Base-by-base conservation (phyloP, 768 basidiomycete species). In the Podaxis pistillaris region DNA sequence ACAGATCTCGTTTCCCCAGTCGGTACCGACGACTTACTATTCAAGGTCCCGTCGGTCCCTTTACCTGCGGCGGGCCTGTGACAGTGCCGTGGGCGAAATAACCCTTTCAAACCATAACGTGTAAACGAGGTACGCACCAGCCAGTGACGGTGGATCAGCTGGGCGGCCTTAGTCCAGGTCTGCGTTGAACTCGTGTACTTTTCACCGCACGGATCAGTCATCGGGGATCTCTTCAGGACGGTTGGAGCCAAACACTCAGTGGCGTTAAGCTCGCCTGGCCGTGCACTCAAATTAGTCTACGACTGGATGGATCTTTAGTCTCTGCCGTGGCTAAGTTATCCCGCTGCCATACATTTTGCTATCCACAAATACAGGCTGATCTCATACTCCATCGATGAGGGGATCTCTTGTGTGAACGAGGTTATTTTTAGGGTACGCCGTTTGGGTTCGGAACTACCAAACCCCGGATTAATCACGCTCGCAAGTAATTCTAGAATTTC, bases 11-110 rank as follows among this genome's bases (percentile, higher is more conserved):
- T 58, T 58, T 33, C 40, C 46, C 44, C 33, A 24, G 46, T 58
- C 57, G 57, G 57, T n/a, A 58, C 57, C 57, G 57, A 58, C 46
- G 5, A 24, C 26, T 38, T 41, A 56, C 26, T 26, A 22, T 38
- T 38, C 37, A 11, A 38, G 37, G 24, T 37, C 9, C 38, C 54
- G 54, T 41, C 54, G 54, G 54, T 56, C 37, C 12, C 54, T 19
- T 36, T 22, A 56, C 19, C 54, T 15, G 54, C 36, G 54, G 54
- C 54, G 38, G 37, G 51, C 15, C 15, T 22, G 12, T 9, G 37
- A 9, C 15, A 46, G n/a, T 37, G 46, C 17, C 37, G 30, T 22
- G 52, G 28, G 49, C n/a, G 36, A 44, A 53, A 28, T 22, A n/a
- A 13, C 22, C 12, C 36, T 9, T 49, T 47, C 30, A 28, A 55